A percentile compares a stretch with the other conserved stretches of the same genome.
Evolutionary conservation across 2,329 filamentous ascomycete genomes (phyloP).

Genomic region (Apiospora phragmitis): DNA sequence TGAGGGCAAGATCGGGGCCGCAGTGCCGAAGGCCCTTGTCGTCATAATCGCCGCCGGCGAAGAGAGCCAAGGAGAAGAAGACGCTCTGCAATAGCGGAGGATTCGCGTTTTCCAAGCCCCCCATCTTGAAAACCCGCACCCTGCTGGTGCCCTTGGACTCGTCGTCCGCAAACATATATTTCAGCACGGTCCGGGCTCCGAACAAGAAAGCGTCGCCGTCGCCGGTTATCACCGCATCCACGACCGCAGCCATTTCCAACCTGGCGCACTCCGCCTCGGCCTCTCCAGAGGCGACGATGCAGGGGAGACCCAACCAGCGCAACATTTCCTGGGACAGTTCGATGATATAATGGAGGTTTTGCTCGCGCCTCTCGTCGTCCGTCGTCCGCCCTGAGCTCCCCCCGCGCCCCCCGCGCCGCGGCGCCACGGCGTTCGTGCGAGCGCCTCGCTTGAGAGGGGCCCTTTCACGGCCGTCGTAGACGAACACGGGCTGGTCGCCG

Average conservation of each 20-base stretch:
- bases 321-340: conserved; percentile 36
- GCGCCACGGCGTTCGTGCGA: conserved; percentile 21
- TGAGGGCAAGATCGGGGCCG: conserved; percentile 17
- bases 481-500: background rate
- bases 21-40: conserved; percentile 20
- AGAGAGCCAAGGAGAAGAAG: conserved; percentile 24
- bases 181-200: conserved; percentile 42
- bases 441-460: background rate
- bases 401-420: conserved; percentile 14
- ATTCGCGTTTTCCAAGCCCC: conserved; percentile 10
- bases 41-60: conserved; percentile 27
- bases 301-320: conserved; percentile 26
- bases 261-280: conserved; percentile 48
- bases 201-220: conserved; percentile 50
- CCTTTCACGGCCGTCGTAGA: background rate
- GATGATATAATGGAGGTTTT: background rate
- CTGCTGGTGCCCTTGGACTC: conserved; percentile 18
- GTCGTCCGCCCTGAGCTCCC: background rate
- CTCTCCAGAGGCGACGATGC: conserved; percentile 45
- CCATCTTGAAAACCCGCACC: conserved; percentile 15
- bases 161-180: conserved; percentile 14
- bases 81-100: conserved; percentile 19
- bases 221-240: conserved; percentile 50
- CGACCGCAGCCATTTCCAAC: conserved; percentile 42
- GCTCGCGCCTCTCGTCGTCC: background rate